Base-by-base conservation (phyloP, 164 flowering plant species). In the Cinnamomum micranthum region DNA sequence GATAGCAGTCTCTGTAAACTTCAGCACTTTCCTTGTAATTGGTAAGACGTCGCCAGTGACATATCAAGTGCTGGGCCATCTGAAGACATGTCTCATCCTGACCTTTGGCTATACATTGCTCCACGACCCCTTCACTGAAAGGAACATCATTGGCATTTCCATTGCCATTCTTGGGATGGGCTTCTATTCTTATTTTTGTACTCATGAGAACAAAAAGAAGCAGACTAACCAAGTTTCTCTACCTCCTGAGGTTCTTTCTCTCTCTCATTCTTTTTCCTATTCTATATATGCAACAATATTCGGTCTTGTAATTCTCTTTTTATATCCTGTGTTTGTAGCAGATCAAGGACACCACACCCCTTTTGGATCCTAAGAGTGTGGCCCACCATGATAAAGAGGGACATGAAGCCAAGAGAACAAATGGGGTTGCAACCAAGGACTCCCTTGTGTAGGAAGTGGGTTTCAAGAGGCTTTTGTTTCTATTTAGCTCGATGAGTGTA, bases 21-120 rank as follows among this genome's bases (percentile, higher is more conserved):
- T 95, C 74, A 95, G 98, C 86, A 95, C 99, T 1, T 95, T 95
- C 75, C 75, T 95, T 47, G 99, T 95, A 28, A 89, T 95, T 2
- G 99, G 99, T 2, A 95, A 95, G 86, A 95, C 99, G 52, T 95
- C 99, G 0, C 98, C 99, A 0, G 99, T 95, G 2, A 95, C 99
- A 50, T 95, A 95, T 60, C 99, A 95, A 83, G 99, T 95, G 65
- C 84, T 95, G 1, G 99, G 99, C n/a, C 99, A 95, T 75, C 88
- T 95, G 17, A 95, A 95, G 81, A 95, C 98, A 41, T 95, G 99
- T 77, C 88, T 95, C 59, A 94, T 95, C 58, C 96, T 95, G 19
- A 87, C 79, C 47, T 93, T 95, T 73, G 99, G 99, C 58, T 95
- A 95, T 51, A 93, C 98, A 1, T 76, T 95, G 22, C 76, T 95